Conservation (phyloP, 805 yeast species). For the Wickerhamomyces rabaulensis region DNA sequence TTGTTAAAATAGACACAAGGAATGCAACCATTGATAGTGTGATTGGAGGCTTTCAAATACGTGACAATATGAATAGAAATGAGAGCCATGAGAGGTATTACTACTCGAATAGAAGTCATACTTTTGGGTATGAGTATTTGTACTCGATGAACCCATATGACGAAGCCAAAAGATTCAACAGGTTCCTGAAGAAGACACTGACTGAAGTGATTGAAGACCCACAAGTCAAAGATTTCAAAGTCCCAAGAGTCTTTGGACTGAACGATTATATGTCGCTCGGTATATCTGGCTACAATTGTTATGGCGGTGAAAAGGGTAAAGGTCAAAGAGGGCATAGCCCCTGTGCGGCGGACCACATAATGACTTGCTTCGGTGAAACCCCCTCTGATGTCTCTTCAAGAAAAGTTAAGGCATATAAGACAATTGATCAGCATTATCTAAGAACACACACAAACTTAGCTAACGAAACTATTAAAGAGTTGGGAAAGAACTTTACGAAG, state of each 20-base stretch:
- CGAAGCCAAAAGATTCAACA: not conserved
- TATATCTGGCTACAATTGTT: constrained; percentile 3
- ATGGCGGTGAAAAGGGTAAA: constrained; percentile 1
- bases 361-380: constrained; percentile 5
- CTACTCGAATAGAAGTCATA: not conserved
- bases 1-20: constrained; percentile 6
- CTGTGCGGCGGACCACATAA: constrained; percentile 5
- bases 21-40: constrained; percentile 5
- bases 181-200: not conserved
- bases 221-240: not conserved
- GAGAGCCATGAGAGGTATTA: not conserved
- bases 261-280: constrained; percentile 5
- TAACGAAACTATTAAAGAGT: not conserved
- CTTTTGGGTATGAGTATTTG: not conserved
- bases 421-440: constrained; percentile 1
- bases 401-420: constrained; percentile 1
- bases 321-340: not conserved
- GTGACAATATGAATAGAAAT: not conserved
- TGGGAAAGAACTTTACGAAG: not conserved
- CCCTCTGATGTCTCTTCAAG: not conserved
- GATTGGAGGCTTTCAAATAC: constrained; percentile 1
- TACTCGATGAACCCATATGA: not conserved
- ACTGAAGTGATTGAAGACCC: not conserved
- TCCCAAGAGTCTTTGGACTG: constrained; percentile 6
- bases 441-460: constrained; percentile 1